phyloP scores from a whole-genome alignment of 371 early-diverging fungal species.

The Basidiobolus meristosporus region DNA sequence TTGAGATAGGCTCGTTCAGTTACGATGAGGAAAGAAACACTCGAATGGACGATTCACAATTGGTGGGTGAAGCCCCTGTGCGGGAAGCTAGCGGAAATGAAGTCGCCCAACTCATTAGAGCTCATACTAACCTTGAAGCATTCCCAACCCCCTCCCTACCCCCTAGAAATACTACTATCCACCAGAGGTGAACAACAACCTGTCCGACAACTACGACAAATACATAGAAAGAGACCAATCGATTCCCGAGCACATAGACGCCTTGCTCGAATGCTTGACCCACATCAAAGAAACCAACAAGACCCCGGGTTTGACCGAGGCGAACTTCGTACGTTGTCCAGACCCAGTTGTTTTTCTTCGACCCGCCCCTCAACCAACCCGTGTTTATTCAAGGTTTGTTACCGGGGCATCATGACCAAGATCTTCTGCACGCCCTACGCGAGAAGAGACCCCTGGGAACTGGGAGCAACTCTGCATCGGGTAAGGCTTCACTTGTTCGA shows the following conservation, averaged over 20 bases:
- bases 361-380: neutral
- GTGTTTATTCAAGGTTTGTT: conserved; percentile 12
- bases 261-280: conserved; percentile 42
- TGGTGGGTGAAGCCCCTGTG: no score
- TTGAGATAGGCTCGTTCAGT: no score
- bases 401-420: conserved; percentile 78
- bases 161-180: conserved; percentile 41
- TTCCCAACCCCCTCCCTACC: neutral
- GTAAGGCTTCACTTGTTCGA: conserved; percentile 8
- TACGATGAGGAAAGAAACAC: no score
- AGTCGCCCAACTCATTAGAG: no score
- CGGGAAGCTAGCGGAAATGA: no score
- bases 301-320: conserved; percentile 4
- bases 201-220: conserved; percentile 30
- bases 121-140: no score
- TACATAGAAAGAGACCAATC: conserved; percentile 37
- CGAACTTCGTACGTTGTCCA: conserved; percentile 17
- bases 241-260: conserved; percentile 60
- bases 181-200: conserved; percentile 22
- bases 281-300: conserved; percentile 7
- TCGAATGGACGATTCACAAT: no score
- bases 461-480: conserved; percentile 50
- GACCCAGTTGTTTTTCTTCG: neutral
- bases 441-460: conserved; percentile 52
- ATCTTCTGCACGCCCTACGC: conserved; percentile 61